Evolutionary conservation across 139 green algal species (phyloP), one percentile per base, ranked within the genome.

Genomic region (Coelastrella sp.): DNA sequence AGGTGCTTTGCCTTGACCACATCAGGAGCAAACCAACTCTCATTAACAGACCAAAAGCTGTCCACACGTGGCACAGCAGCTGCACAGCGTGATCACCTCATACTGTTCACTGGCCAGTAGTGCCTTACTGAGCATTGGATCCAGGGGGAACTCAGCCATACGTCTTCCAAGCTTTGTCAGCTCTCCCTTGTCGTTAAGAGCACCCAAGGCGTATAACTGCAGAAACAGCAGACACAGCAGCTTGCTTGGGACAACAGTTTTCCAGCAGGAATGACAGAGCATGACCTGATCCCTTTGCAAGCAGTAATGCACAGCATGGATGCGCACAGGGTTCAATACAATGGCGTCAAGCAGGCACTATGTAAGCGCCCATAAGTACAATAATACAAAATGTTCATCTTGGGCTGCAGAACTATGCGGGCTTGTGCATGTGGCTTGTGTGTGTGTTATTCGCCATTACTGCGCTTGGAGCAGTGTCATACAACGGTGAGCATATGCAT

Each of bases 131-230:
- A 99, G 96, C 97, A 98, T 98, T 60, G 98, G 98, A 93, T 99
- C 98, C 73, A 99, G 93, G 4, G 98, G 98, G 90, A 99, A 99
- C 94, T 99, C 98, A 0, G 98, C 98, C 98, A 99, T 99, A 87
- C 97, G 95, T 22, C 98, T 93, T 16, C 98, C 97, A 85, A 98
- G 91, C 90, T 97, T 98, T 22, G 97, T 99, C 73, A 99, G 92
- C 94, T 98, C 97, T 0, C 97, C 97, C 5, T 89, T 92, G 94
- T 99, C 97, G 88, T 99, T 99, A 6, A 99, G 95, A 13, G 98
- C 97, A 0, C 98, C 98, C 56, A 99, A 95, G 65, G 98, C 98
- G 83, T 99, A 99, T 80, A 99, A 94, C 94, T 88, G 83, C 61
- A 32, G 32, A 13, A 64, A 32, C 8, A 58, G 7, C 74, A 80